phyloP scores from a whole-genome alignment of 225 moss, liverwort and hornwort species.

The Bryoerythrophyllum caledonicum region DNA sequence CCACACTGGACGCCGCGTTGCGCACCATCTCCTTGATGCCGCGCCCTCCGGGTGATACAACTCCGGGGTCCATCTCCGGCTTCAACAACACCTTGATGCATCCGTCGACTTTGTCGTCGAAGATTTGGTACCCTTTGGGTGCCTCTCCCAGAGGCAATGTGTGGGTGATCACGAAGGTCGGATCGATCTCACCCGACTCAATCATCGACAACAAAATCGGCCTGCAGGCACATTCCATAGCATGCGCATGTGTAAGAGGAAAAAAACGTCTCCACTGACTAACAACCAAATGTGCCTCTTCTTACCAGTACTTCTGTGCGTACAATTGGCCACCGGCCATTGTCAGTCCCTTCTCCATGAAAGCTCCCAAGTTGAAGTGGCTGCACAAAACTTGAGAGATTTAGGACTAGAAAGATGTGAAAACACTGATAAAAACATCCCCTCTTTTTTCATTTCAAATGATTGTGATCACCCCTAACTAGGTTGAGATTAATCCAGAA shows the following conservation, averaged over 20 bases:
- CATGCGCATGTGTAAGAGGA: too few relatives aligned
- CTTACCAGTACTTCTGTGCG: conserved; percentile 60
- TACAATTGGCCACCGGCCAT: conserved; percentile 72
- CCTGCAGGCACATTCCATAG: not conserved
- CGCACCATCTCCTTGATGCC: conserved; percentile 36
- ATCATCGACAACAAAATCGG: conserved; percentile 36
- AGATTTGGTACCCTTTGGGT: conserved; percentile 45
- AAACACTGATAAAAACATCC: too few relatives aligned
- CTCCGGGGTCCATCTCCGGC: conserved; percentile 32
- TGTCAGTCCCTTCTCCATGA: conserved; percentile 70
- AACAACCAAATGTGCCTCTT: not conserved
- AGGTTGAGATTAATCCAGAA: too few relatives aligned
- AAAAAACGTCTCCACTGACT: not conserved
- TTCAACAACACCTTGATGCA: conserved; percentile 56
- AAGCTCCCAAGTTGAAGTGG: conserved; percentile 59
- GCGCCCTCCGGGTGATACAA: conserved; percentile 24
- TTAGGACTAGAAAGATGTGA: not conserved
- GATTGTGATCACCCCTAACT: too few relatives aligned
- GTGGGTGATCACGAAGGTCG: conserved; percentile 50
- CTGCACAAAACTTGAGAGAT: conserved; percentile 5
- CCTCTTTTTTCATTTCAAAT: too few relatives aligned
- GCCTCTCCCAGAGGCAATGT: conserved; percentile 38
- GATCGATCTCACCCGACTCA: conserved; percentile 46
- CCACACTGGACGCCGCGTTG: conserved; percentile 30
- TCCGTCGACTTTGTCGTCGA: conserved; percentile 54